A percentile compares a stretch with the other conserved stretches of the same genome.
Evolutionary conservation across 805 yeast species (phyloP).

Genomic region (Teunomyces stri): DNA sequence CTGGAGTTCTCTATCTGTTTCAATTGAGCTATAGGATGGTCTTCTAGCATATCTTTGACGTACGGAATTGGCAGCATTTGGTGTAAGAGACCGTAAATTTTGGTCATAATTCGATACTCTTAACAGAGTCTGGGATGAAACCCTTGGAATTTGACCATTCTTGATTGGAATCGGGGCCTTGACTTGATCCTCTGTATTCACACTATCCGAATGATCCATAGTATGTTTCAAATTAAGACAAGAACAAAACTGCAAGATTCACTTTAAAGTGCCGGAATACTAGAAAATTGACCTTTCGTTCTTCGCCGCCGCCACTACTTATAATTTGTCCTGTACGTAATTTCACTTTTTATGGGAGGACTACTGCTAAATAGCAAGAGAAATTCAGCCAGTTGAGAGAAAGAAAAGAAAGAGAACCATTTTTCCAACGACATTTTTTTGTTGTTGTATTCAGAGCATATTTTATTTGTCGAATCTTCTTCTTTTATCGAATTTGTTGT

Average conservation of each 20-base stretch:
- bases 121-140: conserved; percentile 4
- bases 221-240: not conserved
- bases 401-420: no score
- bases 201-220: conserved; percentile 2
- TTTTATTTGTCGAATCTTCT: no score
- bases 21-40: conserved; percentile 20
- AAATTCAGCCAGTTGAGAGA: no score
- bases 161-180: conserved; percentile 21
- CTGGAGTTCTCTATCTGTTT: conserved; percentile 19
- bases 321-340: not conserved
- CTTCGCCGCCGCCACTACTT: conserved; percentile 3
- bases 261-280: not conserved
- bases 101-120: not conserved
- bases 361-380: no score
- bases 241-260: not conserved
- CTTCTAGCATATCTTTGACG: conserved; percentile 10
- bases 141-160: conserved; percentile 7
- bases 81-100: conserved; percentile 24
- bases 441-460: no score
- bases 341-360: not conserved
- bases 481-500: no score
- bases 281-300: not conserved
- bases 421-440: no score
- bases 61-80: conserved; percentile 15
- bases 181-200: not conserved